Percentiles rank a stretch among this genome's conserved stretches.
phyloP scores from a whole-genome alignment of 371 early-diverging fungal species.

The Mucor irregularis region DNA sequence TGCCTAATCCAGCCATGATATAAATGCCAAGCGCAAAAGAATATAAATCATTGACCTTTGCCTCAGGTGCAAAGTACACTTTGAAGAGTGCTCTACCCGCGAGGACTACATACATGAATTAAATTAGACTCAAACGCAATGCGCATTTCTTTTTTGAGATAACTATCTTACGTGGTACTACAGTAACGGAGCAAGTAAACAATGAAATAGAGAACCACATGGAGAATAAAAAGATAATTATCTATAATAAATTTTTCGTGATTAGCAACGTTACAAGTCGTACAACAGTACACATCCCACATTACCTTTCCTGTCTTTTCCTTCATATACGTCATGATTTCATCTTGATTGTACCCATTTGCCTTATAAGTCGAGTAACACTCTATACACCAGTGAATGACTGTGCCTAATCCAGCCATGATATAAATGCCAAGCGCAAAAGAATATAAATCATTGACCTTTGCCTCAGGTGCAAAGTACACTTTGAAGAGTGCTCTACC shows the following conservation, averaged over 20 bases:
- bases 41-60: slow-evolving; percentile 61
- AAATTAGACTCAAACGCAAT: no score
- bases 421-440: slow-evolving; percentile 47
- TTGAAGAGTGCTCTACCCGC: slow-evolving; percentile 52
- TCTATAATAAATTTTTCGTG: slow-evolving; percentile 7
- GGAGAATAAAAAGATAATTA: slow-evolving; percentile 33
- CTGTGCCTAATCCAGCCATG: slow-evolving; percentile 28
- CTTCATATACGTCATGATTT: slow-evolving; percentile 7
- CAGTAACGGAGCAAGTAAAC: slow-evolving; percentile 48
- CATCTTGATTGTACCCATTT: not conserved
- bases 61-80: slow-evolving; percentile 31
- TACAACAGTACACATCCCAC: no score
- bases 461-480: slow-evolving; percentile 33
- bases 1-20: slow-evolving; percentile 29
- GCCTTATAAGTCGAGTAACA: slow-evolving; percentile 8
- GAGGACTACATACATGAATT: no score
- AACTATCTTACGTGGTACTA: slow-evolving; percentile 50
- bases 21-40: slow-evolving; percentile 50
- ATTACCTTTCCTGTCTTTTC: slow-evolving; percentile 13
- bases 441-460: slow-evolving; percentile 63
- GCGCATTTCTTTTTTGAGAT: not conserved
- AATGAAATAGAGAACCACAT: slow-evolving; percentile 63
- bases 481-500: slow-evolving; percentile 50
- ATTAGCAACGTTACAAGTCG: not conserved
- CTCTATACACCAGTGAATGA: slow-evolving; percentile 24